Evolutionary conservation across 1,284 basidiomycete genomes (phyloP), one percentile per base, ranked within the genome.

Genomic region (Athelia sp.): DNA sequence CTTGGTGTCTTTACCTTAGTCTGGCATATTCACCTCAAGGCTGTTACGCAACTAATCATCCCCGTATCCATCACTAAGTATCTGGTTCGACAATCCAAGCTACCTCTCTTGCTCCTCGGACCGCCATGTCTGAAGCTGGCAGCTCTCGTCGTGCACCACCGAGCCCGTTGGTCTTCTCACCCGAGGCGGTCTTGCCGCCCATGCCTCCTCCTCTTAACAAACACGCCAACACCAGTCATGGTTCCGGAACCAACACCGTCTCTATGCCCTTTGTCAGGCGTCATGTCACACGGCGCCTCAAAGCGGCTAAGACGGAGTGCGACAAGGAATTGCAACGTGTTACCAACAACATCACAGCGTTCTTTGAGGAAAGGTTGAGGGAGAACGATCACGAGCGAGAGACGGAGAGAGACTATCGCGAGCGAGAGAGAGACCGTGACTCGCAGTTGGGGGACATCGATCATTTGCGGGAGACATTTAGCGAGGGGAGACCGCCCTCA

Each of bases 311-410:
- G 74, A 84, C 89, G 49, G 89, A 91, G 57, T 99, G 96, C 73
- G 94, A 99, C 78, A 90, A 90, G 70, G 93, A 97, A 62, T 80
- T 99, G 11, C 84, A 87, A 62, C 87, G 91, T 59, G 90, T 98
- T 60, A 90, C 96, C 48, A 87, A 90, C 64, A 90, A 86, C 51
- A 94, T 99, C 73, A 96, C 95, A 53, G 71, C 82, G 24, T 98
- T 93, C 70, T 97, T 98, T 58, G 96, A 99, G 69, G 87, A 93
- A 61, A 81, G 87, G 56, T 78, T 96, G 45, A 75, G 87, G 47
- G 84, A 89, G 54, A 77, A 73, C 51, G 87, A 90, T 63, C 78
- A 81, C 57, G 87, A 76, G 58, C 67, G 67, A 53, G 69, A 86
- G 62, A 64, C 70, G 24, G 84, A 89, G 65, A 76, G 81, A 51